Evolutionary conservation across 2,329 filamentous ascomycete species (phyloP).

Genomic region (Aspergillus arachidicola): DNA sequence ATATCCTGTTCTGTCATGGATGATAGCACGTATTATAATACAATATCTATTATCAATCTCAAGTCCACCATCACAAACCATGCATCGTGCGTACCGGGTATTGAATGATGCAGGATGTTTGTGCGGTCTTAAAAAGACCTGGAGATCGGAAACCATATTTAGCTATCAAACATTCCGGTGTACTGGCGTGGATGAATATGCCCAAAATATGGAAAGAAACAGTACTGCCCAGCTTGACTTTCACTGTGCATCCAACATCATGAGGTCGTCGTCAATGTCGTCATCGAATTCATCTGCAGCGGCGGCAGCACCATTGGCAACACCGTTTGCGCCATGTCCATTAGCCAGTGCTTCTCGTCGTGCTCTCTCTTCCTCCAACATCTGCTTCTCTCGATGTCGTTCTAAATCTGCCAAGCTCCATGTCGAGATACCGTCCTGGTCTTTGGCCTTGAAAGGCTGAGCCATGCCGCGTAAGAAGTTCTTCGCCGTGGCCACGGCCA

Average conservation of each 20-base stretch:
- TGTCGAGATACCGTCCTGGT: conserved; percentile 90
- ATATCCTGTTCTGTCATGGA: neutral
- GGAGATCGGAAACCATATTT: neutral
- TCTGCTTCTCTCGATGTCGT: conserved; percentile 68
- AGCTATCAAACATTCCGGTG: neutral
- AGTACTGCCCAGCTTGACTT: neutral
- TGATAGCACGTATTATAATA: neutral
- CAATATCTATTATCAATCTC: neutral
- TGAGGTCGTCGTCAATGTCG: conserved; percentile 46
- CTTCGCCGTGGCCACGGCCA: conserved; percentile 86
- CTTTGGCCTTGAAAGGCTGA: conserved; percentile 77
- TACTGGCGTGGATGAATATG: conserved; percentile 8
- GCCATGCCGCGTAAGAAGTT: conserved; percentile 90
- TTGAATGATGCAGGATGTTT: neutral
- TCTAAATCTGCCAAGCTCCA: conserved; percentile 83
- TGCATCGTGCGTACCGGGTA: neutral
- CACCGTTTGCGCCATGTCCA: conserved; percentile 29
- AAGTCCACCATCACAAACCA: neutral
- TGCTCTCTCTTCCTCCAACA: conserved; percentile 69
- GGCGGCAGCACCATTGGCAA: conserved; percentile 25
- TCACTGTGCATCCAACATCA: conserved; percentile 44
- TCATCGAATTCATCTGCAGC: conserved; percentile 44
- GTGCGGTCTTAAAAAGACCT: neutral
- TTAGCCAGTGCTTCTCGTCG: conserved; percentile 53
- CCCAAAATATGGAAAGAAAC: conserved; percentile 7